A percentile compares a stretch with the other conserved stretches of the same genome.
Conservation (phyloP, 495 filamentous ascomycete species). For the Podospora didyma region DNA sequence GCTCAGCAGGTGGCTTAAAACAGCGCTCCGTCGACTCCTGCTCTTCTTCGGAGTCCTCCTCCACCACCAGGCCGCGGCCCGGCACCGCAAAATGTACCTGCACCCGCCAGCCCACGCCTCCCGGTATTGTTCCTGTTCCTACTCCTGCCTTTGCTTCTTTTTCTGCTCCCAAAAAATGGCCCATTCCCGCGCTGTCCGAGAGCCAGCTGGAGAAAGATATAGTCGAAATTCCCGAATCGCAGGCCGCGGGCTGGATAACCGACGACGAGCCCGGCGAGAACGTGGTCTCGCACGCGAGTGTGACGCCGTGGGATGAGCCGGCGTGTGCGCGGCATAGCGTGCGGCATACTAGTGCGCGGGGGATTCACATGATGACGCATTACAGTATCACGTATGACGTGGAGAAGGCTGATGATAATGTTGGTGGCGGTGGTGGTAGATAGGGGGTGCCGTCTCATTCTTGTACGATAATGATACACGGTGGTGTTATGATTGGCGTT, state of each 20-base stretch:
- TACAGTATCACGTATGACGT: slow-evolving; percentile 8
- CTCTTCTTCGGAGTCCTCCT: neutral
- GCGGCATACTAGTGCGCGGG: too few species aligned
- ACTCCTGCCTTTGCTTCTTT: too few species aligned
- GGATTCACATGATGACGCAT: slow-evolving; percentile 6
- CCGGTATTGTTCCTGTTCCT: too few species aligned
- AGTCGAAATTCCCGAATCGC: neutral
- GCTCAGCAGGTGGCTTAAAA: too few species aligned
- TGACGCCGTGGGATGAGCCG: too few species aligned
- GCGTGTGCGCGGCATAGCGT: neutral
- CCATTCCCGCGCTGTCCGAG: too few species aligned
- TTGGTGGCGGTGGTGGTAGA: too few species aligned
- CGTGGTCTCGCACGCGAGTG: too few species aligned
- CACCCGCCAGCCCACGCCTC: neutral
- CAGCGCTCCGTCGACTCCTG: too few species aligned
- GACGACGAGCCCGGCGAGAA: neutral
- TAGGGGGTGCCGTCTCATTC: too few species aligned
- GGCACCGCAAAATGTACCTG: neutral
- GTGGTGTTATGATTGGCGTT: too few species aligned
- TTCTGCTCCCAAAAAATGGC: neutral
- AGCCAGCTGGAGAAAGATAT: neutral
- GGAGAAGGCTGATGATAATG: neutral
- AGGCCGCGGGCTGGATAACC: neutral
- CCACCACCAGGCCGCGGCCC: neutral
- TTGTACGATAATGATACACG: too few species aligned